Evolutionary conservation across 208 protist genomes (phyloP).

Genomic region (Porcisia hertigi): DNA sequence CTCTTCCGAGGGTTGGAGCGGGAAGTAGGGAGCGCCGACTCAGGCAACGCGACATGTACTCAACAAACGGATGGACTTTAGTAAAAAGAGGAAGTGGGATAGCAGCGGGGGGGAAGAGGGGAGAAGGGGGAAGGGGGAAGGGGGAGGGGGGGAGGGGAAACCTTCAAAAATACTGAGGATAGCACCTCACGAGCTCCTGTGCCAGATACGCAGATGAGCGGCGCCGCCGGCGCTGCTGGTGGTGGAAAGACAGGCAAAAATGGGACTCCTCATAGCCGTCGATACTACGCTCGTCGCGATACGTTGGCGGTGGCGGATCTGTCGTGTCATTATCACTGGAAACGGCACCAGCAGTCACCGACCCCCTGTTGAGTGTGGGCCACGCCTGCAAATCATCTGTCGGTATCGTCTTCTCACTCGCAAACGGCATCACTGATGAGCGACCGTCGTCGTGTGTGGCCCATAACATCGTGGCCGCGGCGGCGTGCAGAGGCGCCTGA

Average conservation of each 20-base stretch:
- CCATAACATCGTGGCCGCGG: neutral
- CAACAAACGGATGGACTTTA: neutral
- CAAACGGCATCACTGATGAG: neutral
- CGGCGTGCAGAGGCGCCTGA: neutral
- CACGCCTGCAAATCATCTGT: neutral
- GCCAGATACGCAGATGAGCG: conserved; percentile 15
- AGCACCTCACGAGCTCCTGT: conserved; percentile 15
- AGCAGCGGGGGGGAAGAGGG: neutral
- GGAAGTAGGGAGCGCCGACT: neutral
- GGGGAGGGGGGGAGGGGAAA: neutral
- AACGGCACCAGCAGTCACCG: neutral
- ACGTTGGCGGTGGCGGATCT: neutral
- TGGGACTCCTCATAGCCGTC: neutral
- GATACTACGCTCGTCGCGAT: neutral
- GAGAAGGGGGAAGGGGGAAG: neutral
- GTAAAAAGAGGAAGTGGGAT: too few species aligned
- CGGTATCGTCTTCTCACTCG: neutral
- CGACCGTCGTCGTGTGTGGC: neutral
- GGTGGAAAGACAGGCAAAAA: neutral
- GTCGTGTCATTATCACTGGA: neutral
- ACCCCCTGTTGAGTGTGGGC: neutral
- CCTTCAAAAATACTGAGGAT: conserved; percentile 23
- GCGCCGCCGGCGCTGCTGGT: neutral
- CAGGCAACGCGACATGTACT: neutral
- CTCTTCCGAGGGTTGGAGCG: neutral